Conservation (phyloP, 2,329 filamentous ascomycete species). For the Lasiodiplodia gonubiensis region DNA sequence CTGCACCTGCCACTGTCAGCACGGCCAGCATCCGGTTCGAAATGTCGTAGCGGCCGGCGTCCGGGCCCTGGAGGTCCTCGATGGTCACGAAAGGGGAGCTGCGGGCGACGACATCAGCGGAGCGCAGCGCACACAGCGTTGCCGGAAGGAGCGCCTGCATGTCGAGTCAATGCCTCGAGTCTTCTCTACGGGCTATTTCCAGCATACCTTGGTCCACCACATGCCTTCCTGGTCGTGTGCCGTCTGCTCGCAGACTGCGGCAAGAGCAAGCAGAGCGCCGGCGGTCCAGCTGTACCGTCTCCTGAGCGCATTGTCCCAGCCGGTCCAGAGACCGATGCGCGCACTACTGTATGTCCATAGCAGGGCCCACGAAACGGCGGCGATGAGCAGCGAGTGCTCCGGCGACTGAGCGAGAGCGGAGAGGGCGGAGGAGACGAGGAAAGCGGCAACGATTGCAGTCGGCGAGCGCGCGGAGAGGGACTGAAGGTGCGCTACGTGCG, state of each 20-base stretch:
- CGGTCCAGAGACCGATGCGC: constrained; percentile 41
- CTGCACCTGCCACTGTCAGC: constrained; percentile 26
- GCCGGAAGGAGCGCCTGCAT: constrained; percentile 44
- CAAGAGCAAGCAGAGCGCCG: constrained; percentile 50
- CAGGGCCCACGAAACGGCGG: constrained; percentile 50
- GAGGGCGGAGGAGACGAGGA: constrained; percentile 23
- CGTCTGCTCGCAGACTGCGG: constrained; percentile 51
- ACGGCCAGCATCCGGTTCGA: constrained; percentile 9
- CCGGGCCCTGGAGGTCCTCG: constrained; percentile 34
- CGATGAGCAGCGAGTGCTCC: constrained; percentile 50
- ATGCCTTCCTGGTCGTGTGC: constrained; percentile 51
- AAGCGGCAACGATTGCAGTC: constrained; percentile 10
- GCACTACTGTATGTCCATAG: constrained; percentile 46
- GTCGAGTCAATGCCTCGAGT: constrained; percentile 20
- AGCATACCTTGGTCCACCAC: constrained; percentile 53
- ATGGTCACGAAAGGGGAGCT: constrained; percentile 35
- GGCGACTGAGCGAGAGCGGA: constrained; percentile 16
- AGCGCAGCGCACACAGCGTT: constrained; percentile 40
- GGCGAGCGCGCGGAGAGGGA: constrained; percentile 27
- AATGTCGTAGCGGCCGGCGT: constrained; percentile 15
- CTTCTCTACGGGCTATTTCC: neutral
- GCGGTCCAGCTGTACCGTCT: constrained; percentile 46
- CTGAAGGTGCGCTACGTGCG: constrained; percentile 28
- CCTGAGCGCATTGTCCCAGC: constrained; percentile 36
- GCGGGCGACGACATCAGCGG: constrained; percentile 32